Base-by-base conservation (phyloP, 1,139 yeast genomes). In the Candida sp. region DNA sequence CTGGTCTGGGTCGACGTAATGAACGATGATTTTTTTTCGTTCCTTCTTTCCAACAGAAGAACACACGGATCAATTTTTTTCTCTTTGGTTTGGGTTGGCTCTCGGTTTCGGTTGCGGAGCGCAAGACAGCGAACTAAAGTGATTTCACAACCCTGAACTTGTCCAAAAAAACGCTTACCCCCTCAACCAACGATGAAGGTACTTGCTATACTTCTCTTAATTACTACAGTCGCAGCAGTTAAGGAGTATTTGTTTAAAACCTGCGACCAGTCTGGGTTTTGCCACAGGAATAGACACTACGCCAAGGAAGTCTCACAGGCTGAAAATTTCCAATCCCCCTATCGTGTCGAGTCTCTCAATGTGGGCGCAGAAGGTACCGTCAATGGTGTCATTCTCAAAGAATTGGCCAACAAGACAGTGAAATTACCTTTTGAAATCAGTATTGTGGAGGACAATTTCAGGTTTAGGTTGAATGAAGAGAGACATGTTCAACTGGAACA, bases 231-330 rank as follows among this genome's bases (percentile, higher is more conserved):
- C 5, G 27, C 55, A 6, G 86, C 86, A 0, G 94, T 85, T 27
- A 88, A 90, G 65, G 82, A 81, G 9, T 84, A 86, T 60, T 69
- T 92, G 52, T 90, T 93, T 75, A 90, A 90, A 67, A 83, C 80
- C 12, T 94, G 99, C 70, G 84, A 77, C 8, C 86, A 89, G 60
- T 82, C 93, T 23, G 96, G 98, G 7, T 93, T 94, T 65, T 94
- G 99, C 66, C 73, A 80, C 47, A 78, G 99, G 63, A 91, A 94
- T 62, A 73, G 96, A 49, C 84, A 83, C 54, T 92, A 81, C 66
- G 94, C 96, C 2, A 62, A 66, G 12, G 68, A 77, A 47, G 55
- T 65, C 1, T 59, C 63, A 5, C 56, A 63, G 2, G 49, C 50
- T 1, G 62, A 60, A 27, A 25, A 43, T 6, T 43, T 43, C 27